Evolutionary conservation across 202 grass and related monocot species (phyloP).

Genomic region (Bolboschoenoplectus hybrid): DNA sequence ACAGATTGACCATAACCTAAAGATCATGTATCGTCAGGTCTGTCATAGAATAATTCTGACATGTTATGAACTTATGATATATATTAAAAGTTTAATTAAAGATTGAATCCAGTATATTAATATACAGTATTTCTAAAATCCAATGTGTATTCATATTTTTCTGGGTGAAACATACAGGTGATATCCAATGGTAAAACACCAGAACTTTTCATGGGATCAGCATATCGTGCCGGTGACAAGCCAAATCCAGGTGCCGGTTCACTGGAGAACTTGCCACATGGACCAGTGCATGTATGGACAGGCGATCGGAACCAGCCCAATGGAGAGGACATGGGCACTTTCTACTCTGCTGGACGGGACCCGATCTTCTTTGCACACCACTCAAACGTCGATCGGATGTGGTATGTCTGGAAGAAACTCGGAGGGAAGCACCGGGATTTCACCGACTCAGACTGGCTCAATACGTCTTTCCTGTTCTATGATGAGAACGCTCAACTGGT

Average conservation of each 20-base stretch:
- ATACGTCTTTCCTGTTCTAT: constrained; percentile 69
- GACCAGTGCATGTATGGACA: constrained; percentile 32
- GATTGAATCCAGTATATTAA: no score
- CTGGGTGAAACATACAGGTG: constrained; percentile 41
- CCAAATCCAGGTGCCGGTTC: constrained; percentile 45
- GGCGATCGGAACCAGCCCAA: constrained; percentile 49
- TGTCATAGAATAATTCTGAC: constrained; percentile 6
- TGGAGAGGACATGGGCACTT: constrained; percentile 65
- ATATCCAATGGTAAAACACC: constrained; percentile 46
- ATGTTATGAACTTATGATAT: background rate
- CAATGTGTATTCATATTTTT: background rate
- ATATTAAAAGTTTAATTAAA: no score
- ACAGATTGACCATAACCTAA: constrained; percentile 55
- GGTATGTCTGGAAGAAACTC: constrained; percentile 55
- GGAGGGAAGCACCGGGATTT: constrained; percentile 40
- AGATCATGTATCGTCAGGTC: constrained; percentile 69
- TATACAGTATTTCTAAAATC: background rate
- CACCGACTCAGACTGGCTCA: constrained; percentile 63
- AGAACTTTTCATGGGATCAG: constrained; percentile 55
- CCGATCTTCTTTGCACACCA: constrained; percentile 72
- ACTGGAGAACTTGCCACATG: constrained; percentile 52
- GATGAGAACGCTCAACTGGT: constrained; percentile 71
- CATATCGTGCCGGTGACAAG: constrained; percentile 57
- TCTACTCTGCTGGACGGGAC: constrained; percentile 63
- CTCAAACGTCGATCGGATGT: constrained; percentile 59